Evolutionary conservation across 495 filamentous ascomycete genomes (phyloP), one percentile per base, ranked within the genome.

Genomic region (Hypomontagnella monticulosa): DNA sequence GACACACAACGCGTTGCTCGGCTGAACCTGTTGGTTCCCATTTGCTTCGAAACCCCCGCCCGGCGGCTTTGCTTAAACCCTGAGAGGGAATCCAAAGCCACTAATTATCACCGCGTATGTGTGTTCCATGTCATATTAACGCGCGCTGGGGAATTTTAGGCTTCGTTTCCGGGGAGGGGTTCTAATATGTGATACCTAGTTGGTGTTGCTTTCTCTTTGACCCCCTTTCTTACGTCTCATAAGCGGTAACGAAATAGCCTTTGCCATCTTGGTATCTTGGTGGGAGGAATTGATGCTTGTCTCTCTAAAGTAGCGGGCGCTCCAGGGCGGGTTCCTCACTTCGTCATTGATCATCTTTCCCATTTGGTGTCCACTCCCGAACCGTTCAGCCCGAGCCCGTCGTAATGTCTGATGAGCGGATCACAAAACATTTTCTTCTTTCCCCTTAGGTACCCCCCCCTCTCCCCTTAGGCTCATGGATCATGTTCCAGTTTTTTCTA

Each of bases 331-430:
- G 40, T 34, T 65, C 54, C 54, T 63, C 54, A 27, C 44, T 44
- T 69, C 66, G 59, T 61, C 60, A 51, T 56, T 55, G 66, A 69
- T 60, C 55, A 63, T 57, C 49, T 69, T 69, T 64, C 66, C 60
- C 55, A 57, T 63, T 69, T 57, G 60, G 66, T 64, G 56, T 61
- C 51, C 57, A 67, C 57, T 53, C 50, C 60, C 66, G 59, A 68
- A 46, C 65, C 65, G 54, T 59, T 59, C 65, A 68, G 59, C 48
- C 65, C 59, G 59, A 54, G 43, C 43, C 64, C 50, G 56, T 64
- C 66, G 60, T 69, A 40, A 63, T 64, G 66, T 69, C 66, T 69
- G 60, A 55, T 63, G 65, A 61, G 51, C 66, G 56, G 66, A 69
- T 64, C 66, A 64, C 60, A 60, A 64, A 64, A 44, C 60, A 43